Conservation (phyloP, 2,329 filamentous ascomycete species). For the Mariannaea sp. region DNA sequence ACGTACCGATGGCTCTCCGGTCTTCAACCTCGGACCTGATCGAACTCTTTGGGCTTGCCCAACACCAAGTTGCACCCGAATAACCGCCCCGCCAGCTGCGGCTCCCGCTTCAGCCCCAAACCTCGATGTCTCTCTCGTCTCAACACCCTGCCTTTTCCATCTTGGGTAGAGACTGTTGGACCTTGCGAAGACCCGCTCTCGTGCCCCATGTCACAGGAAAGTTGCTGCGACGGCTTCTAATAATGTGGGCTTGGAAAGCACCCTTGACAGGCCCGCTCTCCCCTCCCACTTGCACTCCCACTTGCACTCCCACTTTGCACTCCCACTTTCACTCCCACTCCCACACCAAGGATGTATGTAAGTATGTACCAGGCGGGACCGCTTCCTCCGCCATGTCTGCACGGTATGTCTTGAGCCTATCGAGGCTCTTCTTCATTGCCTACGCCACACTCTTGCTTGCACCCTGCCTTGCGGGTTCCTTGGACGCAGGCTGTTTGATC, state of each 20-base stretch:
- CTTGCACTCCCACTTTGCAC: conserved; percentile 11
- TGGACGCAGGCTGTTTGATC: conserved; percentile 30
- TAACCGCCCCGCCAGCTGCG: conserved; percentile 32
- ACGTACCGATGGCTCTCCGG: conserved; percentile 31
- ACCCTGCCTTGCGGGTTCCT: conserved; percentile 34
- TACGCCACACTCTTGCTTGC: conserved; percentile 40
- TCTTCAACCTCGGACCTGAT: conserved; percentile 28
- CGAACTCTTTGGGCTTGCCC: conserved; percentile 26
- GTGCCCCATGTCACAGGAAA: conserved; percentile 31
- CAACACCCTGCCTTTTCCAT: conserved; percentile 32
- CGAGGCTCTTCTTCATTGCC: conserved; percentile 40
- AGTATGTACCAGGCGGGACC: conserved; percentile 32
- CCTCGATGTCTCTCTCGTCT: conserved; percentile 36
- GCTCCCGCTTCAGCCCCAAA: conserved; percentile 33
- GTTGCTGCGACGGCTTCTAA: conserved; percentile 30
- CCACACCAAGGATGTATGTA: conserved; percentile 22
- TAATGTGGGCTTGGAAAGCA: conserved; percentile 22
- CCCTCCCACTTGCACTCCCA: background rate
- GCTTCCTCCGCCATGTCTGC: conserved; percentile 18
- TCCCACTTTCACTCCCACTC: too few species aligned
- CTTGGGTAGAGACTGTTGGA: conserved; percentile 33
- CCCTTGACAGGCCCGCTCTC: background rate
- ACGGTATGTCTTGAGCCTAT: conserved; percentile 35
- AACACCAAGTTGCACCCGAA: conserved; percentile 10
- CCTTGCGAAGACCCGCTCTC: conserved; percentile 31